phyloP scores from a whole-genome alignment of 139 green algal species.

The Chlorella vulgaris region DNA sequence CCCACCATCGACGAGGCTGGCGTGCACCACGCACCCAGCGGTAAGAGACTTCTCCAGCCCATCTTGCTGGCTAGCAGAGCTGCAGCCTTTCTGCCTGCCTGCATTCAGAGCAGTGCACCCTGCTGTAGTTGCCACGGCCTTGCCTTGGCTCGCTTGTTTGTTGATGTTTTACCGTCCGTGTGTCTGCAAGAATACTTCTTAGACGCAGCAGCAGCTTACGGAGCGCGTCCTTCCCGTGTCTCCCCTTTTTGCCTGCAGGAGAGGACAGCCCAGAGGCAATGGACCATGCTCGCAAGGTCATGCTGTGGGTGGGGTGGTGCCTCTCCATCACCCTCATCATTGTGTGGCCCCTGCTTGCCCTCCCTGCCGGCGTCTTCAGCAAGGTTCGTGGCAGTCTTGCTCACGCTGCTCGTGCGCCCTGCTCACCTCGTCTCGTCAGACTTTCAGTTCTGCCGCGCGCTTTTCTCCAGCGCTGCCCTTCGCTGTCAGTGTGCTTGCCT shows the following conservation, averaged over 20 bases:
- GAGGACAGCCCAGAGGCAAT: slow-evolving; percentile 51
- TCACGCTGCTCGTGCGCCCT: no score
- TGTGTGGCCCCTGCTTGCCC: slow-evolving; percentile 69
- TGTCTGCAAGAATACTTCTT: background rate
- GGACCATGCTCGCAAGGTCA: slow-evolving; percentile 48
- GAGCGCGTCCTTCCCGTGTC: background rate
- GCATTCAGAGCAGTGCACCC: background rate
- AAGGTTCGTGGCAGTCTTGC: slow-evolving; percentile 16
- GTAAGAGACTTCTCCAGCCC: background rate
- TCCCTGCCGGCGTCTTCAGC: slow-evolving; percentile 72
- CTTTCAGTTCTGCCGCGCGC: no score
- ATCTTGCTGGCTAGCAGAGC: no score
- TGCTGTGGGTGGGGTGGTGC: slow-evolving; percentile 52
- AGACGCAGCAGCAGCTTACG: background rate
- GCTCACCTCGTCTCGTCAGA: no score
- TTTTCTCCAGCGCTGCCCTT: no score
- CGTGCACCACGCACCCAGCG: background rate
- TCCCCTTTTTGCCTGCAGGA: background rate
- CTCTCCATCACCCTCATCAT: slow-evolving; percentile 64
- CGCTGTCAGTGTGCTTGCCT: no score
- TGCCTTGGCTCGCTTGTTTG: no score
- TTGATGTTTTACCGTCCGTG: no score
- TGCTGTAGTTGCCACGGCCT: no score
- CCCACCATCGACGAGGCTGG: slow-evolving; percentile 63
- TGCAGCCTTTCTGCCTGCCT: background rate